Conservation (phyloP, 257 asterid species). For the Solanum corneliomulleri region DNA sequence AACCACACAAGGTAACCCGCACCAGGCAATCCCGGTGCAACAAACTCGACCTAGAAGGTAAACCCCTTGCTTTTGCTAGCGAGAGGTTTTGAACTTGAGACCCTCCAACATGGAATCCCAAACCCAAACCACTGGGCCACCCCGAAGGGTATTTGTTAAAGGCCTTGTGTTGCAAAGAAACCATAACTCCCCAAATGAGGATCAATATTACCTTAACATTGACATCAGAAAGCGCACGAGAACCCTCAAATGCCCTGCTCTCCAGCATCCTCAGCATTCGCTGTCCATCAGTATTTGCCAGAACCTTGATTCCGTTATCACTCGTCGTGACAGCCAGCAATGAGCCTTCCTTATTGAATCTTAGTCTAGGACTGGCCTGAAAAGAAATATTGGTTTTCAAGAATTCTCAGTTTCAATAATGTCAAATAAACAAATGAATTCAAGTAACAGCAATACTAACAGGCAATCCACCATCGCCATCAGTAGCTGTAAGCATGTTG, state of each 20-base stretch:
- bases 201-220: conserved; percentile 48
- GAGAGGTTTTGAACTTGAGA: too few species aligned
- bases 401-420: not conserved
- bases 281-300: conserved; percentile 82
- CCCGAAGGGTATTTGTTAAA: not conserved
- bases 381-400: conserved; percentile 4
- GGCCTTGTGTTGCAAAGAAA: not conserved
- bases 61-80: too few species aligned
- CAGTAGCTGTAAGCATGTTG: conserved; percentile 53
- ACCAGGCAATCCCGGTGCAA: not conserved
- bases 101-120: too few species aligned
- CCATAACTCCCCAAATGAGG: not conserved
- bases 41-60: too few species aligned
- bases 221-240: conserved; percentile 65
- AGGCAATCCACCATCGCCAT: conserved; percentile 85
- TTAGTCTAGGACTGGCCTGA: conserved; percentile 83
- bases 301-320: conserved; percentile 81
- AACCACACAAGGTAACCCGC: not conserved
- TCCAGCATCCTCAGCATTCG: conserved; percentile 87
- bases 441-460: conserved; percentile 35
- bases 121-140: not conserved
- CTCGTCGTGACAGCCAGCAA: conserved; percentile 83
- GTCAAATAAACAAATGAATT: not conserved
- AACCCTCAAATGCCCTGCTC: conserved; percentile 72
- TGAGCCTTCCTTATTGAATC: conserved; percentile 88